These are phyloP conservation scores for Pseudogymnoascus pannorum DNA, from an alignment of 2,329 filamentous ascomycete genomes.

Conservation along the genomic window DNA sequence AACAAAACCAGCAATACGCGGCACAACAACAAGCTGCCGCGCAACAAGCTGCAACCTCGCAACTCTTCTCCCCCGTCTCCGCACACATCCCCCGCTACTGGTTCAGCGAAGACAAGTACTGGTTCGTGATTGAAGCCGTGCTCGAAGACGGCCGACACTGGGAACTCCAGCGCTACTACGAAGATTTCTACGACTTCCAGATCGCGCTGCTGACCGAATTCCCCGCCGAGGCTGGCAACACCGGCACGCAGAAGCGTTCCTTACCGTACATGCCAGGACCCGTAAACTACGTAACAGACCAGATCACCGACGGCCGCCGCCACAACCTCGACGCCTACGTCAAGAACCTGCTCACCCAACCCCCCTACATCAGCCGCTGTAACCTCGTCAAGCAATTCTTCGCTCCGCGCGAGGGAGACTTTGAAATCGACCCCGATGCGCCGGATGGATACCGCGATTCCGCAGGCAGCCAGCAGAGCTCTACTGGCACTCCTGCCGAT, in stretches of 20 bases:
- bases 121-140: slow-evolving; percentile 91
- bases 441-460: slow-evolving; percentile 66
- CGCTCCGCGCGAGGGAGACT: slow-evolving; percentile 80
- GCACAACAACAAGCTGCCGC: slow-evolving; percentile 36
- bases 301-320: slow-evolving; percentile 85
- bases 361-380: slow-evolving; percentile 75
- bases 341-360: slow-evolving; percentile 79
- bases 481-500: slow-evolving; percentile 52
- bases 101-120: slow-evolving; percentile 96
- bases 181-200: slow-evolving; percentile 98
- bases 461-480: slow-evolving; percentile 59
- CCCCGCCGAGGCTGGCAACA: slow-evolving; percentile 86
- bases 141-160: slow-evolving; percentile 87
- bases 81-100: slow-evolving; percentile 89
- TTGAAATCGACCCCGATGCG: slow-evolving; percentile 73
- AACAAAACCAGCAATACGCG: slow-evolving; percentile 33
- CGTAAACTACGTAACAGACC: slow-evolving; percentile 96
- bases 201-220: slow-evolving; percentile 90
- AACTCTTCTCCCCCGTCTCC: slow-evolving; percentile 67
- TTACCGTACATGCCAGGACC: slow-evolving; percentile 97
- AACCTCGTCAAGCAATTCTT: slow-evolving; percentile 86
- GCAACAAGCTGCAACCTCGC: slow-evolving; percentile 37
- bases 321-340: slow-evolving; percentile 95
- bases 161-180: slow-evolving; percentile 91
- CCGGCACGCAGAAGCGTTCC: slow-evolving; percentile 67